Percentiles rank a stretch among this genome's conserved stretches.
These are phyloP conservation scores for Ochetophila trinervis DNA, from an alignment of 306 rosid genomes.

Conservation along the genomic window DNA sequence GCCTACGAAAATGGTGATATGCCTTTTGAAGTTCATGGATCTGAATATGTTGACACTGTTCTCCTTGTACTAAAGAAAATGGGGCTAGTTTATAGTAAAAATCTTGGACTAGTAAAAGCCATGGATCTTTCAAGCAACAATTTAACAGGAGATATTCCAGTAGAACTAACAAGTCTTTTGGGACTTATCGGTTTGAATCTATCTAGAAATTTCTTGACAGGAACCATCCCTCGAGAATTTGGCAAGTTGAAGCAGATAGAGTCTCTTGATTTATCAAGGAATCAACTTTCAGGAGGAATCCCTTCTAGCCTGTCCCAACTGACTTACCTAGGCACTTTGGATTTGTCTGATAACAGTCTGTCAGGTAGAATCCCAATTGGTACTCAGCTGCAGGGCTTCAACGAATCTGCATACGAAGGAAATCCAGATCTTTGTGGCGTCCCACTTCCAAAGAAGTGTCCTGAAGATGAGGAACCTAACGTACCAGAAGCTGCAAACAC, in stretches of 20 bases:
- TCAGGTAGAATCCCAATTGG: constrained; percentile 7
- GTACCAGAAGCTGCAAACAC: no score
- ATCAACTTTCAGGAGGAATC: constrained; percentile 17
- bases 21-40: no score
- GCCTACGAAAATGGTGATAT: no score
- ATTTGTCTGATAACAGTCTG: constrained; percentile 19
- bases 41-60: neutral
- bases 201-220: constrained; percentile 3
- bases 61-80: neutral
- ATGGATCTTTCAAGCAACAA: constrained; percentile 17
- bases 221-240: neutral
- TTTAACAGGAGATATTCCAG: constrained; percentile 3
- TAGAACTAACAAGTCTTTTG: neutral
- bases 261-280: constrained; percentile 16
- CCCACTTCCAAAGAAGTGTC: constrained; percentile 7
- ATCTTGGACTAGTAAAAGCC: neutral
- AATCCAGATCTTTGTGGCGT: constrained; percentile 1
- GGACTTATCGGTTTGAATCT: neutral
- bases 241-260: neutral
- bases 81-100: neutral
- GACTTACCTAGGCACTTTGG: neutral
- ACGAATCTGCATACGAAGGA: neutral
- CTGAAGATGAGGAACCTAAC: neutral
- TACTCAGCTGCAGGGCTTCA: constrained; percentile 8
- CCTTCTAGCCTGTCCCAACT: constrained; percentile 6